These are phyloP conservation scores for Monosporascus sp. DNA, from an alignment of 2,329 filamentous ascomycete species.

Conservation along the genomic window DNA sequence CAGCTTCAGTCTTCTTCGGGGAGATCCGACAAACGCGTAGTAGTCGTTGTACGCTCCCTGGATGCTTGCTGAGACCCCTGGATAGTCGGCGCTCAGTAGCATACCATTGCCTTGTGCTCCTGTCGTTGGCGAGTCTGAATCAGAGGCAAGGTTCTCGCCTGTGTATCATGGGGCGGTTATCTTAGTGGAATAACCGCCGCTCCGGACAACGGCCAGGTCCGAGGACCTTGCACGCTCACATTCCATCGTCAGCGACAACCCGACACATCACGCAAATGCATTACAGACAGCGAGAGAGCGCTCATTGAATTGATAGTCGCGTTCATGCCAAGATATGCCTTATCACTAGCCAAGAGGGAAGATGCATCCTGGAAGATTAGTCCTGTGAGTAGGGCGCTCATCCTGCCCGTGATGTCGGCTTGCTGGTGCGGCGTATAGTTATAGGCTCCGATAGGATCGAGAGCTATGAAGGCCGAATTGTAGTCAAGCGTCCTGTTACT, in stretches of 20 bases:
- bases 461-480: background rate
- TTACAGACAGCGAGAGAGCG: background rate
- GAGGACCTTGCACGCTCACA: background rate
- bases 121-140: background rate
- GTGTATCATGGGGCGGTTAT: background rate
- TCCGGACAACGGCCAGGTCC: background rate
- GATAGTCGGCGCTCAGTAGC: background rate
- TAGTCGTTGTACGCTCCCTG: background rate
- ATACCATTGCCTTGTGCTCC: background rate
- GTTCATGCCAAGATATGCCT: background rate
- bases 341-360: background rate
- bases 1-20: background rate
- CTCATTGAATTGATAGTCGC: background rate
- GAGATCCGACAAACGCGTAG: background rate
- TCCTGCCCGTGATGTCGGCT: background rate
- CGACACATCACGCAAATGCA: background rate
- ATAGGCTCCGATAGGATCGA: background rate
- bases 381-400: background rate
- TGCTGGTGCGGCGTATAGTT: background rate
- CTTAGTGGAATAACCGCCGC: background rate
- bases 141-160: background rate
- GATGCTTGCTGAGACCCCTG: background rate
- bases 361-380: background rate
- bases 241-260: background rate
- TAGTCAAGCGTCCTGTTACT: background rate